Evolutionary conservation across 2,329 filamentous ascomycete genomes (phyloP), one percentile per base, ranked within the genome.

Genomic region (Sphaerulina populicola): DNA sequence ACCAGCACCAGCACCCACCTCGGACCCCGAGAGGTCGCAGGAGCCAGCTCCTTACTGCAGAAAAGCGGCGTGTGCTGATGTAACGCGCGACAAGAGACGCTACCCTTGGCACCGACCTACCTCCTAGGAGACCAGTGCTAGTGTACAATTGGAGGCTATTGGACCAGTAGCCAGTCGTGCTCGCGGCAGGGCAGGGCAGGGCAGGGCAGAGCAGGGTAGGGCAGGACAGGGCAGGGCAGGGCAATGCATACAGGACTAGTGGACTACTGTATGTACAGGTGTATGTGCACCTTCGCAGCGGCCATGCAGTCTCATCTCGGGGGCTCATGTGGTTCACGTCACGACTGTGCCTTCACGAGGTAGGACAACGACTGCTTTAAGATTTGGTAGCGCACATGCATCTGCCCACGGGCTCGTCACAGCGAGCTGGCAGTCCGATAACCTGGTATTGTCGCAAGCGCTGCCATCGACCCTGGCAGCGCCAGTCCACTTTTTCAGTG

Each of bases 391-490:
- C 54, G 54, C 42, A 49, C 21, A 36, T 41, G 46, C 42, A 49
- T 31, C 40, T 41, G 46, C 44, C 53, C 51, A 51, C 48, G 46
- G 47, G 47, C 35, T 51, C 41, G 44, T 47, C 38, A 49, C 49
- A 49, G 42, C 49, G 43, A 52, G 56, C 49, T 33, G 46, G 50
- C 55, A 35, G 43, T 55, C 56, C 56, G 49, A 54, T 47, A 56
- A 54, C 56, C 56, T 51, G 56, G 56, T 56, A 56, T 49, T 46
- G 52, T 48, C 48, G 56, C 50, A 58, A 54, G 54, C 53, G 47
- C 42, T 51, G 44, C 46, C 36, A 41, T 36, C 48, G 43, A 40
- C 45, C 53, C 53, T 49, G 48, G 49, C 33, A 44, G 37, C 47
- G 10, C 50, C 44, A 50, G 44, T 44, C 51, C 46, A 23, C 46